phyloP scores from a whole-genome alignment of 1,139 yeast species.

The Geotrichum citri-aurantii region DNA sequence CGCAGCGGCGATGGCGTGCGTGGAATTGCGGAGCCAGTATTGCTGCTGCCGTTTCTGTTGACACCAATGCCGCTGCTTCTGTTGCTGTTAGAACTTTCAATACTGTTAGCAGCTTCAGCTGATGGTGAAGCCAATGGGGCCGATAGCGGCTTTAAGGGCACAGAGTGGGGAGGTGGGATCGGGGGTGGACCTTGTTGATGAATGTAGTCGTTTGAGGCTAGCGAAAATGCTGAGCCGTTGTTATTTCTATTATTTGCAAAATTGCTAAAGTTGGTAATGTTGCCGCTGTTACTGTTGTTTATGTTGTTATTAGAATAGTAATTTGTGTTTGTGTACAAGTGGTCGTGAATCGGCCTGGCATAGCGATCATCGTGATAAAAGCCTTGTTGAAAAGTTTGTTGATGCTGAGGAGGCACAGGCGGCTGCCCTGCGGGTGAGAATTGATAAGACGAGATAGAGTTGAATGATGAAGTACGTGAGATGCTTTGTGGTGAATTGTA shows the following conservation, averaged over 20 bases:
- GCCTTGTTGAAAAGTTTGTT: not conserved
- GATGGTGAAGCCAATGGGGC: not conserved
- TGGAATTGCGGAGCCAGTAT: not conserved
- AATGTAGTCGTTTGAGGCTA: not conserved
- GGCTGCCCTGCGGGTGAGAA: not conserved
- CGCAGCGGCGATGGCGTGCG: slow-evolving; percentile 53
- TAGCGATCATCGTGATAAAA: not conserved
- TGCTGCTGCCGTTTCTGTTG: not conserved
- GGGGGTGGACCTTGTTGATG: slow-evolving; percentile 24
- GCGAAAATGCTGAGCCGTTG: not conserved
- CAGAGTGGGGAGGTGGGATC: slow-evolving; percentile 31
- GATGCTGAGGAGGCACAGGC: not conserved
- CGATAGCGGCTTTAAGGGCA: slow-evolving; percentile 14
- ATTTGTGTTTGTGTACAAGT: not conserved
- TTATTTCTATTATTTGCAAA: not conserved
- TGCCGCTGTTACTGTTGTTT: not conserved
- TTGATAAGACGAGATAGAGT: not conserved
- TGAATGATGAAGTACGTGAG: not conserved
- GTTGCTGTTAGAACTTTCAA: not conserved
- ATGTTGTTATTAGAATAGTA: not conserved
- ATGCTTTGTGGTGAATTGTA: not conserved
- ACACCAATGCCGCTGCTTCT: not conserved
- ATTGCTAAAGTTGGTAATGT: not conserved
- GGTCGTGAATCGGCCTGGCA: not conserved
- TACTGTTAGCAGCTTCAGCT: not conserved